Evolutionary conservation across 78 protist genomes (phyloP).

Genomic region (Mastigamoeba balamuthi): DNA sequence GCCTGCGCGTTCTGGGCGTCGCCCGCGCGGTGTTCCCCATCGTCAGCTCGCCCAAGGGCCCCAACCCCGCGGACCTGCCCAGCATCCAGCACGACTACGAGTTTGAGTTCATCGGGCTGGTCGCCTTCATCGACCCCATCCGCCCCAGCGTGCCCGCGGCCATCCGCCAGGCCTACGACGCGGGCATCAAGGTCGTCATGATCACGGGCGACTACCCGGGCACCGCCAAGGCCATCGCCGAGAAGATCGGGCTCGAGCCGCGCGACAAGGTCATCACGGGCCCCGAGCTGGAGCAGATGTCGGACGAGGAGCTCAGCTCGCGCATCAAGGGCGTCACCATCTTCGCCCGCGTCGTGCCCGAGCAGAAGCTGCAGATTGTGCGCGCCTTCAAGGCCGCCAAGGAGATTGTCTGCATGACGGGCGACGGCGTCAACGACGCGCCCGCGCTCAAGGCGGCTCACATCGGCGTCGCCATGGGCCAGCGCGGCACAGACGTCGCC

Average conservation of each 20-base stretch:
- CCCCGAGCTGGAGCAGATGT: not conserved
- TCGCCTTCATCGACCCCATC: not conserved
- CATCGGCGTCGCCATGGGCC: slow-evolving; percentile 22
- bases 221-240: not conserved
- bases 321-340: not conserved
- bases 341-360: not conserved
- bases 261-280: not conserved
- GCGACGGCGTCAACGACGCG: slow-evolving; percentile 31
- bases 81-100: not conserved
- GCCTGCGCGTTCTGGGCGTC: not conserved
- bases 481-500: slow-evolving; percentile 43
- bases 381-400: not conserved
- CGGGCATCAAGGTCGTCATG: not conserved
- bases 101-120: not conserved
- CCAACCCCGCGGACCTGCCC: not conserved
- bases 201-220: not conserved
- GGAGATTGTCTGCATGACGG: slow-evolving; percentile 31
- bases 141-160: not conserved
- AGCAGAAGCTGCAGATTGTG: slow-evolving; percentile 9
- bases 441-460: slow-evolving; percentile 18
- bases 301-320: not conserved
- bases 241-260: not conserved
- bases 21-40: not conserved
- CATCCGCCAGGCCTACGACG: not conserved
- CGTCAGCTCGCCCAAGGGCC: too few relatives aligned